Base-by-base conservation (phyloP, 208 protist genomes). In the Leishmania turanica region DNA sequence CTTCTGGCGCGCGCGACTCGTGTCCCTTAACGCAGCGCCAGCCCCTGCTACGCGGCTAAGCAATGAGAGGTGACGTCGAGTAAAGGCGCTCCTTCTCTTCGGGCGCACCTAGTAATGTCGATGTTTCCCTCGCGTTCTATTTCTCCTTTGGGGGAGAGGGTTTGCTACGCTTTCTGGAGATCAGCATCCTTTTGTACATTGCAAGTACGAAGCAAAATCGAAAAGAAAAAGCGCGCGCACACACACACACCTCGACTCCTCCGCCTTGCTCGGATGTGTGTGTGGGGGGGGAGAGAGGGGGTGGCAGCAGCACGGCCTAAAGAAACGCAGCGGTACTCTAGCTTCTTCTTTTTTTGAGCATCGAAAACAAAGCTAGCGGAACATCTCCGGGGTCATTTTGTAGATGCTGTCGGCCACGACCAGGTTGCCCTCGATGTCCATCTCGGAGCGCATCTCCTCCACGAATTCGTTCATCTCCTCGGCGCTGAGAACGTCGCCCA, bases 381-480 rank as follows among this genome's bases (percentile, higher is more conserved):
- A 89, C 79, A 95, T 92, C 68, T 96, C 92, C 0, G 92, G 89
- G 0, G 92, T 93, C 93, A 98, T 96, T 79, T 97, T 97, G 45
- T 96, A 89, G 27, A 96, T 86, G 9, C 92, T 54, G 64, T 98
- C 96, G 24, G 84, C 62, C 75, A 91, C 84, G 5, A 96, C 87
- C 58, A 98, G 81, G 72, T 96, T 95, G 31, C 97, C 95, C 73
- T 98, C 95, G 80, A 96, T 96, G 74, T 98, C 93, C 77, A 96
- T 90, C 42, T 98, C 93, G 17, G 86, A 89, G 19, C 89, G 86
- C 83, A 98, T 92, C 77, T 97, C 94, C 53, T 96, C 92, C 11
- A 97, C 88, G 79, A 99, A 95, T 17, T 86, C 86, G 73, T 98
- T 97, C 85, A 98, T 92, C 76, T 99, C 98, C 47, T 98, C 95